phyloP scores from a whole-genome alignment of 225 moss, liverwort and hornwort genomes.

The Bryum argenteum region DNA sequence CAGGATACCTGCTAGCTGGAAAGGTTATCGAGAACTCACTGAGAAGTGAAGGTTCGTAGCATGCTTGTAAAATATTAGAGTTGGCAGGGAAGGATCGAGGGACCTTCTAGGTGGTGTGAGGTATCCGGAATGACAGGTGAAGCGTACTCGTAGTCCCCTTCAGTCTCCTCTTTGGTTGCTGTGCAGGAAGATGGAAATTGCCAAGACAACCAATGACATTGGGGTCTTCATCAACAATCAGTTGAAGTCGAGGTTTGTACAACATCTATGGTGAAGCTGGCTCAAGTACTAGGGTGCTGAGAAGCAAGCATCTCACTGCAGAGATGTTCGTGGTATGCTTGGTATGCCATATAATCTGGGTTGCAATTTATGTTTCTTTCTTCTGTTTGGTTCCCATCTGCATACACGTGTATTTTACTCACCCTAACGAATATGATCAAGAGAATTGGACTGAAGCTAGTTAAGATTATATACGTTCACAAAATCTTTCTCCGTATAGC shows the following conservation, averaged over 20 bases:
- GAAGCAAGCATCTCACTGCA: slow-evolving; percentile 3
- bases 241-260: neutral
- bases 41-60: slow-evolving; percentile 49
- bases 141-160: neutral
- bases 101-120: slow-evolving; percentile 11
- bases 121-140: slow-evolving; percentile 5
- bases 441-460: slow-evolving; percentile 15
- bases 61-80: neutral
- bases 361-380: neutral
- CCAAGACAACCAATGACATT: neutral
- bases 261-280: neutral
- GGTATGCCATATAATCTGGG: too few species aligned
- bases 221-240: neutral
- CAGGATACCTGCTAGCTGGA: slow-evolving; percentile 70
- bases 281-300: neutral
- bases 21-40: slow-evolving; percentile 88
- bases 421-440: slow-evolving; percentile 25
- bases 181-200: neutral
- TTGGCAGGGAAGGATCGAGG: neutral
- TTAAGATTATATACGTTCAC: slow-evolving; percentile 21
- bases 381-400: neutral
- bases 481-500: neutral
- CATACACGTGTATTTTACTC: neutral
- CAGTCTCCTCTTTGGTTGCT: neutral
- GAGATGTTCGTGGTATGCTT: neutral